Conservation (phyloP, 2,329 filamentous ascomycete genomes). For the Rutstroemia sp. region DNA sequence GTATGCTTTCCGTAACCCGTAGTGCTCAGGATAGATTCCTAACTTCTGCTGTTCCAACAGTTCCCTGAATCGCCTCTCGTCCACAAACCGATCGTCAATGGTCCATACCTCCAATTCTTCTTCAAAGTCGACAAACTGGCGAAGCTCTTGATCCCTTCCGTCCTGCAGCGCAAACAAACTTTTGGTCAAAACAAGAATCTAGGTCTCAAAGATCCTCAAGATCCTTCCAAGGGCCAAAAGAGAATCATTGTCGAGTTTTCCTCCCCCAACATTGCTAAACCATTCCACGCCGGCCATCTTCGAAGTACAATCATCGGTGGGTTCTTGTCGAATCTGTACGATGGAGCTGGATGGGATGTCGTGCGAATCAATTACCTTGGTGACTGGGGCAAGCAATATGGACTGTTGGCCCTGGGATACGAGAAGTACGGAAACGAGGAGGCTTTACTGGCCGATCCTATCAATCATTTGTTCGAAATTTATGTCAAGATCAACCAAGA, state of each 20-base stretch:
- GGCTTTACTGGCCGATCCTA: conserved; percentile 62
- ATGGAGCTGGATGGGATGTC: conserved; percentile 63
- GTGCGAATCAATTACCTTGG: conserved; percentile 68
- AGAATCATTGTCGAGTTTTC: conserved; percentile 71
- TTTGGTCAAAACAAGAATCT: conserved; percentile 59
- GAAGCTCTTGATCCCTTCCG: conserved; percentile 59
- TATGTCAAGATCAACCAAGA: conserved; percentile 69
- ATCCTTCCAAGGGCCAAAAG: conserved; percentile 43
- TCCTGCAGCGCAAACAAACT: conserved; percentile 51
- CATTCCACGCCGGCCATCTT: conserved; percentile 68
- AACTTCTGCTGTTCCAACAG: conserved; percentile 31
- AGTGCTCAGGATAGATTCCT: background rate
- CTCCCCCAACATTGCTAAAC: conserved; percentile 81
- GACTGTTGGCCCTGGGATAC: conserved; percentile 65
- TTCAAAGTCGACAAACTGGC: conserved; percentile 64
- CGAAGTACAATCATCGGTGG: conserved; percentile 71
- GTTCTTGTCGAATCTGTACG: conserved; percentile 63
- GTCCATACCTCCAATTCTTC: conserved; percentile 71
- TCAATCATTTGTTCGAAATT: conserved; percentile 75
- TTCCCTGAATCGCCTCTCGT: conserved; percentile 68
- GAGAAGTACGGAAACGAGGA: conserved; percentile 69
- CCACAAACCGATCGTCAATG: conserved; percentile 58
- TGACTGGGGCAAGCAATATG: conserved; percentile 71
- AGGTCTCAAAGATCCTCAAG: conserved; percentile 53
- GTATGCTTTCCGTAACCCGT: conserved; percentile 31